Base-by-base conservation (phyloP, 805 yeast species). In the Ogataea neopini region DNA sequence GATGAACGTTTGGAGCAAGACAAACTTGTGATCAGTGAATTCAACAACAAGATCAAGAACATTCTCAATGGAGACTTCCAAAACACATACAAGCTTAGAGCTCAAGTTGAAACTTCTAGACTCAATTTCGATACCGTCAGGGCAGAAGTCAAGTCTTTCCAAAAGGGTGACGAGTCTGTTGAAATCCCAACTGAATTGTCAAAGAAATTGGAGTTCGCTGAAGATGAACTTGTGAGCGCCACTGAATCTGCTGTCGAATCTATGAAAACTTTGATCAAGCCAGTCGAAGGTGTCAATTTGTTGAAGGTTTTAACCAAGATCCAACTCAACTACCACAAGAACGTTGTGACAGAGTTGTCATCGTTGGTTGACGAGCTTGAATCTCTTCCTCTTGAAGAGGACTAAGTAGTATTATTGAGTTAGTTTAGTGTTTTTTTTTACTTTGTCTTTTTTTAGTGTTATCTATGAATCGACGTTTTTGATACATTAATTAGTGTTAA, bases 211-310 rank as follows among this genome's bases (percentile, higher is more conserved):
- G 83, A 81, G 49, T 63, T 70, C 14, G 73, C 74, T 50, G 96
- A 87, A 66, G 96, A 87, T 62, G 92, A 85, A 52, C 77, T 87
- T 54, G 94, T 87, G 29, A 79, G 83, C 55, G 88, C 89, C 20
- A 86, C 90, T 3, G 84, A 86, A 48, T 70, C 76, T 22, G 94
- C 96, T 0, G 94, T 86, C n/a, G 79, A 80, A 57, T 80, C 82
- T 45, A 86, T 87, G 94, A 81, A 84, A 64, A 79, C 76, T 54
- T 71, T 87, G 47, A 79, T 87, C 54, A 80, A 77, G 51, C 88
- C 91, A 19, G 73, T 81, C 9, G 86, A 84, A 64, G 72, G 81
- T 45, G 73, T 86, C 40, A 75, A 77, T 49, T 69, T 87, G 56
- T 71, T 87, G 54, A 83, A 83, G 59, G 69, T 84, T n/a, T 81